Percentiles rank a stretch among this genome's conserved stretches.
These are phyloP conservation scores for Trebouxia sp. DNA, from an alignment of 139 green algal genomes.

Conservation along the genomic window DNA sequence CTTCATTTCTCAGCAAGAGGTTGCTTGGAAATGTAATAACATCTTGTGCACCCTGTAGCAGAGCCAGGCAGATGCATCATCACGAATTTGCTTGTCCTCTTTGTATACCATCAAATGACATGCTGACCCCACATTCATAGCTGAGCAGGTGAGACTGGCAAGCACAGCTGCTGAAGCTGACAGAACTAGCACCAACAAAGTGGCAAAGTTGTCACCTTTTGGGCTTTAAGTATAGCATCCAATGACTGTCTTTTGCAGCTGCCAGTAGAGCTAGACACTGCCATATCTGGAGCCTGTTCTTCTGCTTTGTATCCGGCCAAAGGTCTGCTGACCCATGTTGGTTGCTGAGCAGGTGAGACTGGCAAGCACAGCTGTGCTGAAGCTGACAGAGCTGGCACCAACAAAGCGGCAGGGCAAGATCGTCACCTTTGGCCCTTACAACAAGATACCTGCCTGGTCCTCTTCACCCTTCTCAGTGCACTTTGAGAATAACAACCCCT, in stretches of 20 bases:
- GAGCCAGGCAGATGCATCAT: no score
- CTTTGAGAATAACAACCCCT: constrained; percentile 81
- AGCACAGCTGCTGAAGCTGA: background rate
- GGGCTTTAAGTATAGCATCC: background rate
- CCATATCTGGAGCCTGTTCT: background rate
- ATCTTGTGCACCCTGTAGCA: no score
- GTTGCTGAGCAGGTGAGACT: constrained; percentile 57
- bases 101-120: no score
- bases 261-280: background rate
- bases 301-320: background rate
- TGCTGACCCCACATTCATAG: no score
- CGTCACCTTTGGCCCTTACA: constrained; percentile 59
- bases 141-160: no score
- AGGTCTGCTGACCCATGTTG: background rate
- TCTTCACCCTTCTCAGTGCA: constrained; percentile 54
- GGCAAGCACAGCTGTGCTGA: constrained; percentile 47
- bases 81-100: no score
- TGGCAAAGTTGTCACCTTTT: background rate
- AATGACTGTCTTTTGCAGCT: background rate
- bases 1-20: no score
- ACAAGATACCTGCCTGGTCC: constrained; percentile 37
- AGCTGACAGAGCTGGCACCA: constrained; percentile 47
- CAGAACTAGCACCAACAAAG: background rate
- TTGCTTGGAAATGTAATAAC: no score
- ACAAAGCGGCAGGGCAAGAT: constrained; percentile 34